Conservation (phyloP, 73 alveolate genomes). For the Tetrahymena thermophila region DNA sequence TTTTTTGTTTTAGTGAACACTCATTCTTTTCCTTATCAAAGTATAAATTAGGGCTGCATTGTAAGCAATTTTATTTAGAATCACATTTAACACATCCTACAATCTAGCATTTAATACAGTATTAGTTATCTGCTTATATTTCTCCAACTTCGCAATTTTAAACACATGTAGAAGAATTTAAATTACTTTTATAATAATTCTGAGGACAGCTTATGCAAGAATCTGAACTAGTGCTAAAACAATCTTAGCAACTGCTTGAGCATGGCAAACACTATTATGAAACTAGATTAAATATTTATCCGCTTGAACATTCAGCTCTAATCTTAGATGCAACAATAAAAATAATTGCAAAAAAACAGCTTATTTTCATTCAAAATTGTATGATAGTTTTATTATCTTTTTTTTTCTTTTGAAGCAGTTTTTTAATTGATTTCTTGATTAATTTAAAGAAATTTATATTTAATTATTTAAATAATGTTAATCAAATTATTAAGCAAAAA, state of each 20-base stretch:
- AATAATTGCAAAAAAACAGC: too few species aligned
- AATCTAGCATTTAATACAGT: neutral
- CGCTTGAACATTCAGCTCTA: neutral
- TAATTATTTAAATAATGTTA: too few species aligned
- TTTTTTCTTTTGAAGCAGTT: too few species aligned
- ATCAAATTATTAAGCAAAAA: too few species aligned
- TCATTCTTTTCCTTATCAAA: neutral
- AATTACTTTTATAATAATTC: too few species aligned
- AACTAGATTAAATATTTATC: neutral
- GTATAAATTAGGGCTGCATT: neutral
- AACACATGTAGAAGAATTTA: too few species aligned
- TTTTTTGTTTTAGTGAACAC: too few species aligned
- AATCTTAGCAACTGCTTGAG: neutral
- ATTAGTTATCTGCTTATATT: too few species aligned
- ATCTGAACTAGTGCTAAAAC: neutral
- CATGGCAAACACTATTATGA: neutral
- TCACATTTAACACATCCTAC: neutral
- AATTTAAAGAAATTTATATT: too few species aligned
- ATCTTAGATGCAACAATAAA: neutral
- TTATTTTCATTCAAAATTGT: neutral
- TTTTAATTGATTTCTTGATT: too few species aligned
- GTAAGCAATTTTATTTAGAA: neutral
- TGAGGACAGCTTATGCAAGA: neutral
- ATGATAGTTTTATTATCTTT: too few species aligned
- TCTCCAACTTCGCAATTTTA: neutral